A percentile compares a stretch with the other conserved stretches of the same genome.
phyloP scores from a whole-genome alignment of 345 rosid species.

The Dipteronia dyeriana region DNA sequence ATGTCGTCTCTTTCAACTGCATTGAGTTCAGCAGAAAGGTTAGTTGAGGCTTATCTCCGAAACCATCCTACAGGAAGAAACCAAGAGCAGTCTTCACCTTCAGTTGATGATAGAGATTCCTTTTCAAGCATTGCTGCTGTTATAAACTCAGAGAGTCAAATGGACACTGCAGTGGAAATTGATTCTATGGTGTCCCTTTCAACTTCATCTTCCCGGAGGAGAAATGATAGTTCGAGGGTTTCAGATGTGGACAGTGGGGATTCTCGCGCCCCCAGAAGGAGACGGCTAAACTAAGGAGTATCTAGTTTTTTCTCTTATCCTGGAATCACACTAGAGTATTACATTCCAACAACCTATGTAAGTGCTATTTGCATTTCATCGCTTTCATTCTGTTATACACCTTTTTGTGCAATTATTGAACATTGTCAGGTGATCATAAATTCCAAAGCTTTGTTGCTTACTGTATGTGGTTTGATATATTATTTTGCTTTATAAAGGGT shows the following conservation, averaged over 20 bases:
- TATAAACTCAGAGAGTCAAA: conserved; percentile 81
- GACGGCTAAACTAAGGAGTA: conserved; percentile 49
- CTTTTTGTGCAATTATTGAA: neutral
- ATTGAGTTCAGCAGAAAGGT: conserved; percentile 54
- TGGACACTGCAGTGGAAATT: conserved; percentile 83
- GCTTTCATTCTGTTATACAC: conserved; percentile 7
- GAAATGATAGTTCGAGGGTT: conserved; percentile 66
- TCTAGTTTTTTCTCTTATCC: neutral
- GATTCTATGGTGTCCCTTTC: conserved; percentile 84
- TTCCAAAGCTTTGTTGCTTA: conserved; percentile 1
- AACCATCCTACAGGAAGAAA: conserved; percentile 57
- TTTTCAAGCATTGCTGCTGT: conserved; percentile 86
- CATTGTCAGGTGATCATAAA: conserved; percentile 12
- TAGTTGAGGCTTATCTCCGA: conserved; percentile 56
- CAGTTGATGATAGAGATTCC: conserved; percentile 87
- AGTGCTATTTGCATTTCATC: conserved; percentile 21
- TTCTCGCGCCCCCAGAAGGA: conserved; percentile 84
- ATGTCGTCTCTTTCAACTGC: conserved; percentile 50
- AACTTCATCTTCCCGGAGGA: conserved; percentile 80
- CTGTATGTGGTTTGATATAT: conserved; percentile 15
- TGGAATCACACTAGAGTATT: conserved; percentile 14
- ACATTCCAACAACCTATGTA: conserved; percentile 3
- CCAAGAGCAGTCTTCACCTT: conserved; percentile 65
- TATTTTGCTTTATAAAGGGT: neutral
- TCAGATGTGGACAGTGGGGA: conserved; percentile 81